phyloP scores from a whole-genome alignment of 2,329 filamentous ascomycete species.

The Simplicillium sp. region DNA sequence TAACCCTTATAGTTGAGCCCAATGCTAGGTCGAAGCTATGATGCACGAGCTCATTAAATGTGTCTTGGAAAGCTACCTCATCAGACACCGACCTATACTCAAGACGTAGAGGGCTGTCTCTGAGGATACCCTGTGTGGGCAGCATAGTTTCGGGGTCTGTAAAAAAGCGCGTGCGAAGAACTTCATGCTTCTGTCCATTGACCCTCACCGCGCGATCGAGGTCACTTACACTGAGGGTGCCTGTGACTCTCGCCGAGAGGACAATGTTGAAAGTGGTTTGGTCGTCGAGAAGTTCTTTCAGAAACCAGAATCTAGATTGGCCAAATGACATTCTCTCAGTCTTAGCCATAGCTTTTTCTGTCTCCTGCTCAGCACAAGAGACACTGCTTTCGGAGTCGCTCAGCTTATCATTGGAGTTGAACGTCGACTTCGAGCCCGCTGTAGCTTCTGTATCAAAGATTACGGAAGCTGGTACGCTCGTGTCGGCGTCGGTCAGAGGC shows the following conservation, averaged over 20 bases:
- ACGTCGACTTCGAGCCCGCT: no score
- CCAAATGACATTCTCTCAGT: slow-evolving; percentile 6
- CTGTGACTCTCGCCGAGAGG: slow-evolving; percentile 6
- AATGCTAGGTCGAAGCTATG: slow-evolving; percentile 26
- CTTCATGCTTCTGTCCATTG: slow-evolving; percentile 11
- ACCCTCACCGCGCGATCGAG: slow-evolving; percentile 9
- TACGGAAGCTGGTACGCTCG: no score
- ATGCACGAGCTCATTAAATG: slow-evolving; percentile 18
- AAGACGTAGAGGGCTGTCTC: slow-evolving; percentile 16
- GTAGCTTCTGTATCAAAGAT: no score
- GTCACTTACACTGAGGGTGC: slow-evolving; percentile 8
- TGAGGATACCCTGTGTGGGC: slow-evolving; percentile 15
- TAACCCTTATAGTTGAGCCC: slow-evolving; percentile 21
- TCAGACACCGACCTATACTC: slow-evolving; percentile 13
- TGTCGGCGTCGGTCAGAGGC: no score
- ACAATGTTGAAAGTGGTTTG: slow-evolving; percentile 8
- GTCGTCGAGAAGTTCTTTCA: slow-evolving; percentile 8
- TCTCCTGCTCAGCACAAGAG: no score
- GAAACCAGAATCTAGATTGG: slow-evolving; percentile 8
- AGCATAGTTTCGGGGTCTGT: slow-evolving; percentile 9
- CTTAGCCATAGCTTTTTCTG: no score
- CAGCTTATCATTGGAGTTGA: no score
- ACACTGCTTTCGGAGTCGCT: no score
- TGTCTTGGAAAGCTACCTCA: slow-evolving; percentile 11
- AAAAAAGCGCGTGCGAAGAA: slow-evolving; percentile 12